phyloP scores from a whole-genome alignment of 257 asterid species.

The Solanum virginianum region DNA sequence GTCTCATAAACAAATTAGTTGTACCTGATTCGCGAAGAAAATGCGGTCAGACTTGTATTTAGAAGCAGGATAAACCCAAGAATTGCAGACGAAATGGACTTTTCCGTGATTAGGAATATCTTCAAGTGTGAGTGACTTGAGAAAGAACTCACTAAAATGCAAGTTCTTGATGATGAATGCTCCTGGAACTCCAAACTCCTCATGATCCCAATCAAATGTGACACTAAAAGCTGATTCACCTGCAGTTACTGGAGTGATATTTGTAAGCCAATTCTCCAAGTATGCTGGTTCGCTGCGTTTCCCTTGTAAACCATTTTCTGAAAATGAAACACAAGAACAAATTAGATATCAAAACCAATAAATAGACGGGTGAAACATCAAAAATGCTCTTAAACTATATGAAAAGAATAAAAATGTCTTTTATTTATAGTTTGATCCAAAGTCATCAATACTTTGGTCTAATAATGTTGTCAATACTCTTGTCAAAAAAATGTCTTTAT shows the following conservation, averaged over 20 bases:
- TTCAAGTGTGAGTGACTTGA: constrained; percentile 25
- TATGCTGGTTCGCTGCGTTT: constrained; percentile 9
- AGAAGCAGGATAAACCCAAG: constrained; percentile 24
- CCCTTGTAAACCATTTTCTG: constrained; percentile 25
- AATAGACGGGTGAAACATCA: too few species aligned
- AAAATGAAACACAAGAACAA: not conserved
- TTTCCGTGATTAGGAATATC: constrained; percentile 7
- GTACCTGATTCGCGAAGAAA: constrained; percentile 29
- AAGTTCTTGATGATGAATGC: constrained; percentile 16
- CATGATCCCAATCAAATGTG: constrained; percentile 13
- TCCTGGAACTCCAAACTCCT: constrained; percentile 19
- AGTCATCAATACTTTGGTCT: too few species aligned
- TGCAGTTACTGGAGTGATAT: not conserved
- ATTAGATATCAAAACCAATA: too few species aligned
- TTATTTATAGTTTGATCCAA: too few species aligned
- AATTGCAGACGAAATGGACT: constrained; percentile 17
- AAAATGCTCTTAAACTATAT: too few species aligned
- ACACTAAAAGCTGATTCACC: constrained; percentile 15
- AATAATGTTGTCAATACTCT: too few species aligned
- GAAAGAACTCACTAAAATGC: constrained; percentile 22
- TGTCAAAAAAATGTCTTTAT: too few species aligned
- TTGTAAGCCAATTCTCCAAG: constrained; percentile 11
- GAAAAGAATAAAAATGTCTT: too few species aligned
- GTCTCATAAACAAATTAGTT: not conserved
- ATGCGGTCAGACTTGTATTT: constrained; percentile 15